These are phyloP conservation scores for Aspergillus novoparasiticus DNA, from an alignment of 2,329 filamentous ascomycete species.

Conservation along the genomic window DNA sequence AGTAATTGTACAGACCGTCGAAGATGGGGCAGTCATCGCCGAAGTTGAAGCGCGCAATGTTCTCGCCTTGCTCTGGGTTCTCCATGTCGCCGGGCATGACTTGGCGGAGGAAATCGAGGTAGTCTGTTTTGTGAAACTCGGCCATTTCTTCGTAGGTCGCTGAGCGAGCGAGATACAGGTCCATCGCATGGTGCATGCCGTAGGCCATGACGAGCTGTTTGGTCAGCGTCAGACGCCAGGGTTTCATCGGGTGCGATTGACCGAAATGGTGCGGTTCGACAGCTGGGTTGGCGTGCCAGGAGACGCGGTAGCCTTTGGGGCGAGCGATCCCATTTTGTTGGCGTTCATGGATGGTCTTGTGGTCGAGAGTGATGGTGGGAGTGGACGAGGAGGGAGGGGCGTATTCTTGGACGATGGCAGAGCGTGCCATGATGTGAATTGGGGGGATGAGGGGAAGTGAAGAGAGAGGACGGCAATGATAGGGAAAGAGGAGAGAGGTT, in stretches of 20 bases:
- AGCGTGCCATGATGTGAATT: conserved; percentile 39
- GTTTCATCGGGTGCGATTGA: conserved; percentile 97
- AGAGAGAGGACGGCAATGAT: background rate
- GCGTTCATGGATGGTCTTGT: conserved; percentile 56
- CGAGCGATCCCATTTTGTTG: conserved; percentile 70
- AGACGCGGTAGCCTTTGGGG: conserved; percentile 86
- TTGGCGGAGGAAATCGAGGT: conserved; percentile 82
- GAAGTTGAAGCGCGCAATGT: conserved; percentile 74
- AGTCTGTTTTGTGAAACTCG: conserved; percentile 84
- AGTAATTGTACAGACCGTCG: conserved; percentile 93
- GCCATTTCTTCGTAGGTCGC: conserved; percentile 87
- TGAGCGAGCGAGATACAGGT: conserved; percentile 81
- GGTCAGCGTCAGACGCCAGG: conserved; percentile 92
- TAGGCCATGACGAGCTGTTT: conserved; percentile 95
- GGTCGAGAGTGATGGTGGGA: conserved; percentile 51
- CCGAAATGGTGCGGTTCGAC: conserved; percentile 98
- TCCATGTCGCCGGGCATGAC: conserved; percentile 72
- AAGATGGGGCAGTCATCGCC: conserved; percentile 96
- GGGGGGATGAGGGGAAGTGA: background rate
- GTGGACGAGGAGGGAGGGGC: conserved; percentile 41
- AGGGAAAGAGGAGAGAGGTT: background rate
- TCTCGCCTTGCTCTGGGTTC: conserved; percentile 59
- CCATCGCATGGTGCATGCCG: conserved; percentile 95
- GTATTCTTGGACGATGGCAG: conserved; percentile 54
- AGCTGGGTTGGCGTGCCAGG: conserved; percentile 91